These are phyloP conservation scores for Porodaedalea pini DNA, from an alignment of 1,284 basidiomycete genomes.

Conservation along the genomic window DNA sequence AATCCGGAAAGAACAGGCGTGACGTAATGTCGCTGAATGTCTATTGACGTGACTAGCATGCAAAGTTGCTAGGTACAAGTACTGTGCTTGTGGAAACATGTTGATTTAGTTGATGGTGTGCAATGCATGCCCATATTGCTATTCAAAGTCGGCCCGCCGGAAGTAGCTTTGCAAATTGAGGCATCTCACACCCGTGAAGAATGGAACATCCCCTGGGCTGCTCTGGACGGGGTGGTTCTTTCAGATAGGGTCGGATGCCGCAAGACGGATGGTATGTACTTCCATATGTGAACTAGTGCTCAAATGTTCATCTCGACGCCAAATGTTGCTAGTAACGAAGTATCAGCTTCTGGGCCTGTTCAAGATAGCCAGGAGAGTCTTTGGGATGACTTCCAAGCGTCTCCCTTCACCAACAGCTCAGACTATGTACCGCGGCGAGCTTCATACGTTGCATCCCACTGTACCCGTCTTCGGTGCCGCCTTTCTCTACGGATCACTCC, in stretches of 20 bases:
- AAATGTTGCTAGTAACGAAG: not conserved
- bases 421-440: too few species aligned
- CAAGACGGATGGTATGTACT: not conserved
- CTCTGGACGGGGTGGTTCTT: not conserved
- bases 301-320: too few species aligned
- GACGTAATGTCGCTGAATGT: not conserved
- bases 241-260: not conserved
- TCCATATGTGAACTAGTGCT: too few species aligned
- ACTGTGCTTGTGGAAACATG: too few species aligned
- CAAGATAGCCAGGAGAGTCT: not conserved
- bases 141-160: not conserved
- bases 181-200: conserved; percentile 4
- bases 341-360: not conserved
- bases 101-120: too few species aligned
- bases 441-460: too few species aligned
- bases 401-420: not conserved
- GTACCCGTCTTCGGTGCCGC: too few species aligned
- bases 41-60: too few species aligned
- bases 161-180: not conserved
- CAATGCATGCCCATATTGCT: not conserved
- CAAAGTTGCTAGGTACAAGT: too few species aligned
- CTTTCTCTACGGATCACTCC: too few species aligned
- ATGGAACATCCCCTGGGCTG: not conserved
- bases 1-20: conserved; percentile 43
- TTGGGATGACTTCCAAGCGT: not conserved